Base-by-base conservation (phyloP, 176 grass and related monocot genomes). In the Triticum urartu region DNA sequence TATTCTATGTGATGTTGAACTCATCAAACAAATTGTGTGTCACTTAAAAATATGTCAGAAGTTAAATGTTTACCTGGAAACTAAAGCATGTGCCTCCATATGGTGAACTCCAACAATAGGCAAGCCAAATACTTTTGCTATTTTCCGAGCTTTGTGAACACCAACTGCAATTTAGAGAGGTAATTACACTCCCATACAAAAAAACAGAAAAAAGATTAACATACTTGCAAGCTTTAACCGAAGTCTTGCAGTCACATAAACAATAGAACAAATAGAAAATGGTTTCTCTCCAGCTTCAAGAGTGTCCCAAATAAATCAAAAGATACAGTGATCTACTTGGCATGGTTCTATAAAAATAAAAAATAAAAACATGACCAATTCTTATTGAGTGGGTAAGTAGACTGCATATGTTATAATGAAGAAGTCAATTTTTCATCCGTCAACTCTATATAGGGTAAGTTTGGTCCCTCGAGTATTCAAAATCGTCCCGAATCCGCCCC, bases 21-120 rank as follows among this genome's bases (percentile, higher is more conserved):
- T 71, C 39, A 64, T 34, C 9, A 84, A 52, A 70, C 1, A 78
- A 78, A 15, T 63, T 82, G 40, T 30, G 7, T 28, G 17, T 7
- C 78, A 82, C 50, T 63, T 63, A 48, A 67, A 48, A 5, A 72
- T 18, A 86, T 22, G 13, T 17, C 21, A 70, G 60, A 81, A 15
- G 8, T 42, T 26, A 10, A 81, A 13, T 54, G 11, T 17, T 15
- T 89, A 95, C 95, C 95, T 98, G 81, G 95, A 92, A 94, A 98
- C 95, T 86, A 98, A 88, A 79, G 93, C 88, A 79, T 98, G 93
- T 64, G 93, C 95, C 68, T 98, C 95, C 95, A 98, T 98, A 87
- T 95, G 95, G 87, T 98, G 93, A 84, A 95, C 91, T 69, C 91
- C 89, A 88, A 98, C 93, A 69, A 95, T 94, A 78, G 95, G 95